Evolutionary conservation across 441 rosid genomes (phyloP), one percentile per base, ranked within the genome.

Genomic region (Jatropha podagrica): DNA sequence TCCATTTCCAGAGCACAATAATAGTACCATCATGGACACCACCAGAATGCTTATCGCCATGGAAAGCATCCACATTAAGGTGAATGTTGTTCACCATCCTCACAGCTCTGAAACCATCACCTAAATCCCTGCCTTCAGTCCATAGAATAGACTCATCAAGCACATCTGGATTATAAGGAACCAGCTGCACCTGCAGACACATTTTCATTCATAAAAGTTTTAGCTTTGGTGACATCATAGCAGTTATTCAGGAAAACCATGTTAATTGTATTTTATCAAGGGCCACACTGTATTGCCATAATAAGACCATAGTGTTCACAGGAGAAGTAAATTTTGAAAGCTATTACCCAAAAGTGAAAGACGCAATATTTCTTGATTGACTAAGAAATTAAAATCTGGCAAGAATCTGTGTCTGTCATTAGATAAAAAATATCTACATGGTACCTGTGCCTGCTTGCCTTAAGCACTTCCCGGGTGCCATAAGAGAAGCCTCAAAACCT

Each of bases 1-100:
- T 87, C 97, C 98, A 93, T 62, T 85, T 69, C 95, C 95, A 92
- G 65, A 95, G 93, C 73, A 88, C 96, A 32, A 93, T 83, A 32
- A 71, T 78, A 10, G 93, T 91, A 60, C 99, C 98, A 75, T 92
- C 86, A 78, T 73, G 90, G 51, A 93, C 88, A 4, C 94, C 98
- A 3, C 98, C 97, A 5, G 91, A 86, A 44, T 82, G 71, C 76
- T 83, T 82, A 56, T 89, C 93, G 23, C 97, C 97, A 42, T 92
- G 92, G 82, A 82, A 89, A 37, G 93, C 99, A 86, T 93, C 98
- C 72, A 92, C 65, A 79, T 87, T 88, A 74, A 95, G 84, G 73
- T 74, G 86, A 66, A 84, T 79, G 77, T 93, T 92, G 79, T 89
- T 93, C 13, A 92, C 76, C 96, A 92, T 91, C 81, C 97, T 88